Base-by-base conservation (phyloP, 371 early-diverging fungal genomes). In the Chytridium lagenaria region DNA sequence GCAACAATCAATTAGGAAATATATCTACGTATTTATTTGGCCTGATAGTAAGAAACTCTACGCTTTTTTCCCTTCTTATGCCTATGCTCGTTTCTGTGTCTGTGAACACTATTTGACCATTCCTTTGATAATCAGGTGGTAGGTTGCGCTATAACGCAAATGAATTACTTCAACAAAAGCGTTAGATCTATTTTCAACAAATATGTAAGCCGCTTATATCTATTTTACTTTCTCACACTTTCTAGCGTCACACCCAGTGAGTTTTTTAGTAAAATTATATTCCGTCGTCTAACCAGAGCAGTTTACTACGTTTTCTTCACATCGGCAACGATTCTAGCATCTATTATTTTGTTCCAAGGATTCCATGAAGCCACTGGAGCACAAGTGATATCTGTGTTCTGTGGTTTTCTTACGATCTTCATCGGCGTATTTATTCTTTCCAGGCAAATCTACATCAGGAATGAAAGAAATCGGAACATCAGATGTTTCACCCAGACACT, bases 161-260 rank as follows among this genome's bases (percentile, higher is more conserved):
- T 96, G 90, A 96, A 95, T 79, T 97, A 96, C 79, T 95, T 97
- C 71, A 96, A 97, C 87, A 97, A n/a, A 96, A 86, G 95, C 97
- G 2, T 82, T 97, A 39, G 94, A 94, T 70, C 82, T 88, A 69
- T 97, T 94, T 75, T 91, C 92, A 10, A 94, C 96, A 65, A 95
- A 94, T 75, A 83, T 92, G 89, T 88, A 85, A 78, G 86, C 76
- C 52, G 16, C 19, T 22, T 28, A 52, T 52, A n/a, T n/a, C 49
- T 38, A 19, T 69, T 50, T 52, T 59, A 61, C 57, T 31, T 19
- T 50, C 49, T 2, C 2, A 33, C 33, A 10, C 15, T 31, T 52
- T 23, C 19, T 50, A 70, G 74, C 23, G 81, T 81, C 1, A 81
- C 78, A 16, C 81, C 81, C n/a, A 81, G 81, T 81, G 50, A 61